Base-by-base conservation (phyloP, 1,284 basidiomycete species). In the Pulchroboletus neoregius region DNA sequence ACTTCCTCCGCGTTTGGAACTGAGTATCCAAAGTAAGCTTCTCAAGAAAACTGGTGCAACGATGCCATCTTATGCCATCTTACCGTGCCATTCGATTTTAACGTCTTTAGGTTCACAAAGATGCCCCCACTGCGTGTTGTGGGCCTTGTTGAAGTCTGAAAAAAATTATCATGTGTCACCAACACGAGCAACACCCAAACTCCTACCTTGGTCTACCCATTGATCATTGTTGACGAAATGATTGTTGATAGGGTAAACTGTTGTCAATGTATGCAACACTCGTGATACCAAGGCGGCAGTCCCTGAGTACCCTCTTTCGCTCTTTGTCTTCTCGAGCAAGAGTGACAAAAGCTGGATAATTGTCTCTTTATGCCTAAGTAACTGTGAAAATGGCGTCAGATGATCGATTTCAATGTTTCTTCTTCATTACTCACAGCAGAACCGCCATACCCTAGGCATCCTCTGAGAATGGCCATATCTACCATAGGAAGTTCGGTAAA, bases 251-350 rank as follows among this genome's bases (percentile, higher is more conserved):
- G 92, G 87, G 65, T 96, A 97, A 33, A 89, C 76, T 2, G 83
- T 79, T 2, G 82, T 82, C 32, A 96, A 66, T 1, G 90, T 87
- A 57, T 84, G 79, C 45, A 98, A 68, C 12, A 93, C 72, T 41
- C 91, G 82, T 36, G 87, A 83, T 40, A 97, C 74, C 41, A 98
- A 71, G 39, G 86, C 80, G 3, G 90, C 91, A 2, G 86, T 84
- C 48, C 88, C 84, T 22, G 81, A 83, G 67, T 91, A 99, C 13
- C 92, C 92, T 50, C 94, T 82, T 70, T 99, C 95, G 53, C 84
- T 88, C 69, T 88, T 87, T 30, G 91, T 90, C 58, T 82, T 84
- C 36, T 90, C 83, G 27, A 88, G 74, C 33, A 97, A 77, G 41
- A 87, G 69, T 2, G 70, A 68, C 27, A 97, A 61, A 6, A 98